phyloP scores from a whole-genome alignment of 345 rosid genomes.

The Schrenkiella parvula region DNA sequence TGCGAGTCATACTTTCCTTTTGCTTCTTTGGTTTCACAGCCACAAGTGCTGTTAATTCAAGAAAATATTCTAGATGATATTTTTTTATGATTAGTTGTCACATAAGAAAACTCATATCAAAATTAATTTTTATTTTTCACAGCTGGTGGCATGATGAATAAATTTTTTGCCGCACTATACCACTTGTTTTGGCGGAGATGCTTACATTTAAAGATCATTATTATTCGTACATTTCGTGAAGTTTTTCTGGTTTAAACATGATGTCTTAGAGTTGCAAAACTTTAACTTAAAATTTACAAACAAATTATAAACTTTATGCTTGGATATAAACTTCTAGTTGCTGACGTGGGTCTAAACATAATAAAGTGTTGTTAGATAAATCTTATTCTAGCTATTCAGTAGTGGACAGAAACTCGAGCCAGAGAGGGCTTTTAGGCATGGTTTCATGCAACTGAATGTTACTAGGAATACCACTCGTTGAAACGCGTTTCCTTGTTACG shows the following conservation, averaged over 20 bases:
- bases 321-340: not conserved
- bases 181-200: constrained; percentile 12
- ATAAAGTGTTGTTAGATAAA: not conserved
- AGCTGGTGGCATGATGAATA: constrained; percentile 3
- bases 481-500: not conserved
- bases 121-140: not conserved
- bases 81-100: not conserved
- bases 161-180: constrained; percentile 3
- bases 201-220: constrained; percentile 1
- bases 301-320: not conserved
- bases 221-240: not conserved
- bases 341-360: not conserved
- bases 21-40: constrained; percentile 4
- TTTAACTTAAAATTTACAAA: not conserved
- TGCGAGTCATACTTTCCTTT: constrained; percentile 6
- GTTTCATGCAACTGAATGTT: not conserved
- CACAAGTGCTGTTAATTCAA: not conserved
- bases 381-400: not conserved
- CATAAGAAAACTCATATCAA: not conserved
- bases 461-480: not conserved
- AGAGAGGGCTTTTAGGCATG: not conserved
- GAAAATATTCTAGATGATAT: not conserved
- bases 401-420: not conserved
- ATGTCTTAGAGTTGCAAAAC: not conserved
- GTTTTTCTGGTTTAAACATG: not conserved